phyloP scores from a whole-genome alignment of 345 rosid species.

The Aurinia saxatilis region DNA sequence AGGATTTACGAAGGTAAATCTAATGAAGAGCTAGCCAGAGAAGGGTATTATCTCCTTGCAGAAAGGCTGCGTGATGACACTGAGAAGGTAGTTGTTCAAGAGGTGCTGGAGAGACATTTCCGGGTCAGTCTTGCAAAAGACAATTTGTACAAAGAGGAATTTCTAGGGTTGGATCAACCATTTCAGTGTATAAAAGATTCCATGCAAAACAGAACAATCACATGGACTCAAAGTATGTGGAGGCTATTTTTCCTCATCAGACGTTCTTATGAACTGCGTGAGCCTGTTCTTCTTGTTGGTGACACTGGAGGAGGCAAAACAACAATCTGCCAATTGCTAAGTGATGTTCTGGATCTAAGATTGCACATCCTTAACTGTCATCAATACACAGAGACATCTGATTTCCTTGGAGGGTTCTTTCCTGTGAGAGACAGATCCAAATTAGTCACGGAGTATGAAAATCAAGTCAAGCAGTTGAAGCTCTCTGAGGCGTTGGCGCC shows the following conservation, averaged over 20 bases:
- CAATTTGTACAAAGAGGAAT: constrained; percentile 59
- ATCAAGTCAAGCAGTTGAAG: constrained; percentile 49
- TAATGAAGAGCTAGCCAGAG: constrained; percentile 78
- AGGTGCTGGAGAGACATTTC: constrained; percentile 64
- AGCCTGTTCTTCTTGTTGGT: constrained; percentile 97
- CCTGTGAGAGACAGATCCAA: constrained; percentile 87
- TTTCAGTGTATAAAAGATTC: neutral
- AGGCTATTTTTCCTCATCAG: constrained; percentile 73
- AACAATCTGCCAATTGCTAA: constrained; percentile 78
- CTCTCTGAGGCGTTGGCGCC: constrained; percentile 38
- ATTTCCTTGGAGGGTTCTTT: constrained; percentile 93
- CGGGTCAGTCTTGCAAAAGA: constrained; percentile 52
- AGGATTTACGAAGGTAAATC: constrained; percentile 48
- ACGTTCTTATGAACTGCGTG: constrained; percentile 72
- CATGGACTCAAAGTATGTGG: constrained; percentile 77
- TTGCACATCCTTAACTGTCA: constrained; percentile 92
- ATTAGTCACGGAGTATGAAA: constrained; percentile 45
- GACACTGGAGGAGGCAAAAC: constrained; percentile 99
- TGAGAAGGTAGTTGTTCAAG: constrained; percentile 74
- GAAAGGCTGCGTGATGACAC: constrained; percentile 85
- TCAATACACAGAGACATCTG: constrained; percentile 91
- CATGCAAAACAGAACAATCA: constrained; percentile 40
- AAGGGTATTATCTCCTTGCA: constrained; percentile 88
- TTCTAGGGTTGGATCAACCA: constrained; percentile 30
- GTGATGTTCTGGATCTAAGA: constrained; percentile 41